Percentiles rank a stretch among this genome's conserved stretches.
phyloP scores from a whole-genome alignment of 345 rosid species.

The Conringia planisiliqua region DNA sequence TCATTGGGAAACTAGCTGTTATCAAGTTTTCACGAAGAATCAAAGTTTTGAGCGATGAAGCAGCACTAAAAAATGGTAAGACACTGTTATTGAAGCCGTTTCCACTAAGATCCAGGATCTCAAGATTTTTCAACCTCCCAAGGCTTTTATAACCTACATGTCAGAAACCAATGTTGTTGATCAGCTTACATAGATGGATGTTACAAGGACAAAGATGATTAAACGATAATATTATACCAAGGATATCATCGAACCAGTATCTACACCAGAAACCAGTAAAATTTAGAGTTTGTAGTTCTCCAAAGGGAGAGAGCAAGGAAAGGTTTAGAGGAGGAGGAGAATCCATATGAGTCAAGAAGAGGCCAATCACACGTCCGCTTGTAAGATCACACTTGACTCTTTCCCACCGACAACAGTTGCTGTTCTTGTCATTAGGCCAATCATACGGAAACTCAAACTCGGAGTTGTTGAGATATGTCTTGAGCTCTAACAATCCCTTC shows the following conservation, averaged over 20 bases:
- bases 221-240: neutral
- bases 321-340: neutral
- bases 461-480: neutral
- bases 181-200: neutral
- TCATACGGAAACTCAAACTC: neutral
- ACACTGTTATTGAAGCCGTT: neutral
- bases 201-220: neutral
- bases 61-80: neutral
- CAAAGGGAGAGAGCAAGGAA: constrained; percentile 16
- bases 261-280: neutral
- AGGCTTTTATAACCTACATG: too few relatives aligned
- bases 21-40: neutral
- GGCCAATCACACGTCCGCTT: neutral
- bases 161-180: neutral
- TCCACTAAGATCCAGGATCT: neutral
- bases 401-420: constrained; percentile 8
- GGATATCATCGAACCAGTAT: constrained; percentile 1
- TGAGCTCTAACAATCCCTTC: constrained; percentile 4
- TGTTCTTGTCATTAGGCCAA: neutral
- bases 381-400: neutral
- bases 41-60: neutral
- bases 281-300: neutral
- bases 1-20: neutral
- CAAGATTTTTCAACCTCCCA: neutral
- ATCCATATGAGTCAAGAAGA: neutral